phyloP scores from a whole-genome alignment of 208 protist species.

The Leishmania mexicana region DNA sequence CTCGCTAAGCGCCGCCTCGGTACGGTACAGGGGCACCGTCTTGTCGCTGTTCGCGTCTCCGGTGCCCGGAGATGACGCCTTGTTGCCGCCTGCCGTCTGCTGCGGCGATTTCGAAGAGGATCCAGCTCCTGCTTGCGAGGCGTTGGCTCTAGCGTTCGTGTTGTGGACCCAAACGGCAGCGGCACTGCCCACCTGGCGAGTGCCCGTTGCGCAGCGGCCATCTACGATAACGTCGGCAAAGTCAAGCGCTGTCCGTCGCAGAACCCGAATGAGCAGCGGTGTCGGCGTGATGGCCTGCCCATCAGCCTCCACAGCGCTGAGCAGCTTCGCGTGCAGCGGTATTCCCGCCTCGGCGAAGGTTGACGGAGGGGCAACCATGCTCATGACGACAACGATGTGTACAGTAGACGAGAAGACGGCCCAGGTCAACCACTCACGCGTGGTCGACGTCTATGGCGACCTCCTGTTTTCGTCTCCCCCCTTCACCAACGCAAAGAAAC shows the following conservation, averaged over 20 bases:
- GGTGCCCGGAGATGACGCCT: neutral
- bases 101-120: conserved; percentile 1
- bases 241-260: conserved; percentile 53
- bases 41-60: neutral
- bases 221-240: conserved; percentile 76
- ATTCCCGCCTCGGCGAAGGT: conserved; percentile 33
- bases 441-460: neutral
- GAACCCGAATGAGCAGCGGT: conserved; percentile 54
- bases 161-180: conserved; percentile 49
- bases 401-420: neutral
- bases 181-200: conserved; percentile 34
- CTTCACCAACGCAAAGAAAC: neutral
- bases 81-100: neutral
- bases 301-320: conserved; percentile 30
- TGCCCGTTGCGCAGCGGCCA: conserved; percentile 54
- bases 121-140: neutral
- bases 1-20: conserved; percentile 34
- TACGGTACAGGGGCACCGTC: conserved; percentile 37
- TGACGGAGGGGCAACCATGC: neutral
- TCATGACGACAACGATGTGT: neutral
- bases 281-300: conserved; percentile 29
- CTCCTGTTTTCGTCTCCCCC: neutral
- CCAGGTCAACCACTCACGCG: neutral
- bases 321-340: conserved; percentile 46
- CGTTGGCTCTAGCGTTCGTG: neutral